These are phyloP conservation scores for Linum lewisii DNA, from an alignment of 345 rosid genomes.

Conservation along the genomic window DNA sequence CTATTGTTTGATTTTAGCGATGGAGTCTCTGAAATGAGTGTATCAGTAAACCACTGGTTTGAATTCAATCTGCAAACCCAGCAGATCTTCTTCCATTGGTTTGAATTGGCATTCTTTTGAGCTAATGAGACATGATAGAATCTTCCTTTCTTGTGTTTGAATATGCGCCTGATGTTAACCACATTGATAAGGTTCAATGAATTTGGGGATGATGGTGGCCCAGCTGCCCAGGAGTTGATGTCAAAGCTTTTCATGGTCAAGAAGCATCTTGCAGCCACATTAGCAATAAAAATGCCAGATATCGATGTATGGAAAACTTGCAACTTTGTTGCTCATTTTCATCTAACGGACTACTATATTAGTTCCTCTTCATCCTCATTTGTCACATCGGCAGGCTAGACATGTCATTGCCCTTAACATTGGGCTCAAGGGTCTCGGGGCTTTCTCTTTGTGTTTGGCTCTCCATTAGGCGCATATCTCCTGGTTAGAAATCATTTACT, in stretches of 20 bases:
- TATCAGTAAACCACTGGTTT: too few relatives aligned
- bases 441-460: constrained; percentile 68
- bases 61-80: too few relatives aligned
- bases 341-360: neutral
- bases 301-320: constrained; percentile 39
- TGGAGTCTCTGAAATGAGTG: too few relatives aligned
- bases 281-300: constrained; percentile 43
- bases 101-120: too few relatives aligned
- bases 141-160: neutral
- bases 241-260: constrained; percentile 51
- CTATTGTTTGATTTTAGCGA: too few relatives aligned
- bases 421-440: constrained; percentile 67
- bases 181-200: constrained; percentile 51
- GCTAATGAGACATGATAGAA: neutral
- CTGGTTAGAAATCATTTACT: constrained; percentile 30
- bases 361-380: neutral
- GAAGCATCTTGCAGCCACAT: constrained; percentile 42
- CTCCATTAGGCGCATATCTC: constrained; percentile 59
- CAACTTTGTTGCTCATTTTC: neutral
- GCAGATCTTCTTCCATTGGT: too few relatives aligned
- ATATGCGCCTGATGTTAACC: too few relatives aligned
- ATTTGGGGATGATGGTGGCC: constrained; percentile 77
- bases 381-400: constrained; percentile 34
- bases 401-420: constrained; percentile 31
- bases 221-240: constrained; percentile 65